Evolutionary conservation across 1,284 basidiomycete genomes (phyloP), one percentile per base, ranked within the genome.

Genomic region (Ceraceosorus guamensis): DNA sequence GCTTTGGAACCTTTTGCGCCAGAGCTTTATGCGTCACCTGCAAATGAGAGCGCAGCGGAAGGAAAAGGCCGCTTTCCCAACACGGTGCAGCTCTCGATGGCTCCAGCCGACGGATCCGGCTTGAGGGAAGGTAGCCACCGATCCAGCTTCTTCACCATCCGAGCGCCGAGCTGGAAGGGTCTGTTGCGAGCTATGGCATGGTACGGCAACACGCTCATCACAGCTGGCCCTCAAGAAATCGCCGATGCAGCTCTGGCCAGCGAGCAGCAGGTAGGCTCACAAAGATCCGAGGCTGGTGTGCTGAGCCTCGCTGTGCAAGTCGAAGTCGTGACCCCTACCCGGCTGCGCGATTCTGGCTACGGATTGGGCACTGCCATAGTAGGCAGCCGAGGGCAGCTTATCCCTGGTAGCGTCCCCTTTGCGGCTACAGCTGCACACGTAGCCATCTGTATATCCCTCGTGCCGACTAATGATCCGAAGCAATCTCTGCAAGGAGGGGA

Each of bases 131-230:
- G 48, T 6, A 34, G 51, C 14, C 30, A 43, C 3, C 4, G 16
- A 0, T 48, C 52, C n/a, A 44, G 50, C 48, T 68, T 56, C 51
- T 68, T 67, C 50, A 56, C 61, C 50, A 50, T 68, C 33, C 62
- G 67, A 16, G 65, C 67, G 13, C 59, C 57, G 30, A 63, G 61
- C 5, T 70, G 68, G 68, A 68, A 67, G 47, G 59, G 57, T 47
- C 48, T 70, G 33, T 60, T 70, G 32, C 60, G 68, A 10, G 62
- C 66, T 32, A 41, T 68, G 11, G 68, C 68, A 11, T 70, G 68
- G 68, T 68, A 67, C 16, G 68, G 68, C 30, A 70, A 70, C 52
- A 68, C 58, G 10, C 54, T 60, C 4, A 53, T 70, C 41, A 64
- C 67, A 44, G 64, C 67, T 3, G 56, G 56, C 1, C 64, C 67